These are phyloP conservation scores for Aplosporella prunicola DNA, from an alignment of 2,329 filamentous ascomycete species.

Conservation along the genomic window DNA sequence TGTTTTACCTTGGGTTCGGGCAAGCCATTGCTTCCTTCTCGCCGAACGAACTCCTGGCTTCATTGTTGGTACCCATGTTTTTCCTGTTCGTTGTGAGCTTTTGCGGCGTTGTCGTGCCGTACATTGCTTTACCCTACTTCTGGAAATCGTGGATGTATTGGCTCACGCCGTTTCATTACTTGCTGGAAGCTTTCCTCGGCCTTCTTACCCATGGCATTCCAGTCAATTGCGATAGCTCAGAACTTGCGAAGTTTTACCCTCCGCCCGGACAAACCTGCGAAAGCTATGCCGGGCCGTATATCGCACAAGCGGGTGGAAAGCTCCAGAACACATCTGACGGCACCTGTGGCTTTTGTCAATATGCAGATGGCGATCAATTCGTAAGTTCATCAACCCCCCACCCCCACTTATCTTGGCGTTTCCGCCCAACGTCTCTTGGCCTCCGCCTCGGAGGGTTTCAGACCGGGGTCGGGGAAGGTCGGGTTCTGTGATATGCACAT, in stretches of 20 bases:
- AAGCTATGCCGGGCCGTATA: conserved; percentile 48
- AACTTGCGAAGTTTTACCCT: conserved; percentile 51
- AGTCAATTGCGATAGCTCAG: conserved; percentile 45
- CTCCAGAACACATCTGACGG: conserved; percentile 47
- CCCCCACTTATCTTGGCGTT: too few relatives aligned
- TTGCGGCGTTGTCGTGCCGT: conserved; percentile 67
- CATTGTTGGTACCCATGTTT: conserved; percentile 57
- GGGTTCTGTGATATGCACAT: too few relatives aligned
- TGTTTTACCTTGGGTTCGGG: conserved; percentile 56
- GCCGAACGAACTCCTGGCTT: conserved; percentile 58
- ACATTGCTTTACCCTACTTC: conserved; percentile 51
- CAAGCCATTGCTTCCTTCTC: conserved; percentile 58
- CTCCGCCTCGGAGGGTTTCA: not conserved
- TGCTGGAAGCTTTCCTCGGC: conserved; percentile 53
- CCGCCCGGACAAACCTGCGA: conserved; percentile 53
- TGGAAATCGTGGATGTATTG: conserved; percentile 47
- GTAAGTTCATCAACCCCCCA: conserved; percentile 6
- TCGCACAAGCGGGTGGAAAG: conserved; percentile 49
- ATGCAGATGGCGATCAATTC: conserved; percentile 51
- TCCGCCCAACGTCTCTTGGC: too few relatives aligned
- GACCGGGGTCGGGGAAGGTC: too few relatives aligned
- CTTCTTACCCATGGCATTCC: conserved; percentile 46
- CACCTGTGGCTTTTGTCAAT: conserved; percentile 57
- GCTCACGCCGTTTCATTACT: conserved; percentile 59
- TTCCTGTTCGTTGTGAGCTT: conserved; percentile 63